A percentile compares a stretch with the other conserved stretches of the same genome.
Conservation (phyloP, 208 protist genomes). For the Crithidia fasciculata region DNA sequence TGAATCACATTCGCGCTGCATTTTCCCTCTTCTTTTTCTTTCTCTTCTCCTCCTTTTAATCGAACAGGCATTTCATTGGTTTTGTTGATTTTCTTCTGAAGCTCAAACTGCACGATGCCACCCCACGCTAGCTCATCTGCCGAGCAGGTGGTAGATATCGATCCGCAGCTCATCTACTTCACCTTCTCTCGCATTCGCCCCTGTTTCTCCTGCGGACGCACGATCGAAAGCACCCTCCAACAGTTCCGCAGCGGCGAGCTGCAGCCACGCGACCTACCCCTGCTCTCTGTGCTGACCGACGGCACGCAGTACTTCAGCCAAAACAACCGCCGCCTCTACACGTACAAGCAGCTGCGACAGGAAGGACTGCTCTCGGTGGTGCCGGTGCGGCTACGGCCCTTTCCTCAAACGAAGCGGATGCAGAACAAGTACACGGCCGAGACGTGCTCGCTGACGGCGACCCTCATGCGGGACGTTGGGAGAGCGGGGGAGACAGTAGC, state of each 20-base stretch:
- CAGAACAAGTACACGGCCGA: conserved; percentile 71
- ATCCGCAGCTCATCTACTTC: conserved; percentile 80
- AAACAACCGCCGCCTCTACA: conserved; percentile 88
- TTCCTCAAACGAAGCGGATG: conserved; percentile 78
- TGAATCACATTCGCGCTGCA: too few relatives aligned
- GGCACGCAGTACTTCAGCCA: conserved; percentile 71
- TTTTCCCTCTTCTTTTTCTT: neutral
- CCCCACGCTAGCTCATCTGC: conserved; percentile 2
- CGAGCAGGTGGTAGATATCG: conserved; percentile 45
- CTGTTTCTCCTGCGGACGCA: conserved; percentile 83
- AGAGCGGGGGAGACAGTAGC: neutral
- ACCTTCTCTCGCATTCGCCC: conserved; percentile 88
- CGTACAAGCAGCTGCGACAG: conserved; percentile 76
- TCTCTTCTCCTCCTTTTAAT: neutral
- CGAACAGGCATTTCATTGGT: neutral
- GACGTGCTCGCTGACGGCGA: conserved; percentile 77
- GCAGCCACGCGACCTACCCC: conserved; percentile 61
- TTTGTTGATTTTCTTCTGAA: neutral
- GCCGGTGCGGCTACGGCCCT: conserved; percentile 65
- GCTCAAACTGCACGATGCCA: conserved; percentile 4
- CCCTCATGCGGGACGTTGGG: conserved; percentile 62
- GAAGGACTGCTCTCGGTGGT: conserved; percentile 52
- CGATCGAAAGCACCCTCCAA: conserved; percentile 73
- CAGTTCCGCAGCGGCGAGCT: conserved; percentile 64
- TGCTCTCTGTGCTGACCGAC: conserved; percentile 74